These are phyloP conservation scores for Daldinia decipiens DNA, from an alignment of 495 filamentous ascomycete genomes.

Conservation along the genomic window DNA sequence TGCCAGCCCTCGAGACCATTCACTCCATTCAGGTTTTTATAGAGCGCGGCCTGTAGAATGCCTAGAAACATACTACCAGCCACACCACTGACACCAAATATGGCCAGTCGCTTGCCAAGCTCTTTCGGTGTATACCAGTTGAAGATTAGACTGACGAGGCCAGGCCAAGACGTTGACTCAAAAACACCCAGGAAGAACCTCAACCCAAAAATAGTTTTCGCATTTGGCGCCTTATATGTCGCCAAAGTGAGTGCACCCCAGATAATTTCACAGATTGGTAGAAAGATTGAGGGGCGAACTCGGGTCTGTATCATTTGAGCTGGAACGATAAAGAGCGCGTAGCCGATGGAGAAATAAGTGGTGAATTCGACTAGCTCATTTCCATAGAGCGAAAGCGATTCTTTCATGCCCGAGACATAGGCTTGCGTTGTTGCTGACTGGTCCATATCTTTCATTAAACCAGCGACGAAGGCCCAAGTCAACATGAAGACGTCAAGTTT, in stretches of 20 bases:
- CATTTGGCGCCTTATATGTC: slow-evolving; percentile 53
- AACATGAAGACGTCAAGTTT: slow-evolving; percentile 47
- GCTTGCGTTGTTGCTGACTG: slow-evolving; percentile 48
- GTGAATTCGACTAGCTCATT: background rate
- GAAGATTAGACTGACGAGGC: slow-evolving; percentile 48
- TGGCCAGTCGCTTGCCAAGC: slow-evolving; percentile 50
- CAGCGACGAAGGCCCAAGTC: slow-evolving; percentile 45
- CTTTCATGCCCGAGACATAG: slow-evolving; percentile 64
- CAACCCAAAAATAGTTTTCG: slow-evolving; percentile 55
- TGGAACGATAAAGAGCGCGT: slow-evolving; percentile 63
- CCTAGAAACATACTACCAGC: slow-evolving; percentile 60
- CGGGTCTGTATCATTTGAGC: slow-evolving; percentile 62
- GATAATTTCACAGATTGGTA: slow-evolving; percentile 59
- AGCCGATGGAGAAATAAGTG: slow-evolving; percentile 55
- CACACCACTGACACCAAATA: slow-evolving; percentile 47
- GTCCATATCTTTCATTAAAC: slow-evolving; percentile 52
- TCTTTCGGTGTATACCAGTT: slow-evolving; percentile 53
- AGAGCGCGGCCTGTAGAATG: slow-evolving; percentile 63
- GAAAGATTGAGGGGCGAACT: slow-evolving; percentile 60
- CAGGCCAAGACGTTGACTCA: slow-evolving; percentile 46
- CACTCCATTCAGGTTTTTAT: slow-evolving; percentile 55
- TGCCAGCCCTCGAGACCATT: slow-evolving; percentile 61
- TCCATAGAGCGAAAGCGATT: slow-evolving; percentile 25
- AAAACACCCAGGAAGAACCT: slow-evolving; percentile 61
- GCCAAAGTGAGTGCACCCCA: slow-evolving; percentile 58